These are phyloP conservation scores for Cinchona pubescens DNA, from an alignment of 257 asterid species.

Conservation along the genomic window DNA sequence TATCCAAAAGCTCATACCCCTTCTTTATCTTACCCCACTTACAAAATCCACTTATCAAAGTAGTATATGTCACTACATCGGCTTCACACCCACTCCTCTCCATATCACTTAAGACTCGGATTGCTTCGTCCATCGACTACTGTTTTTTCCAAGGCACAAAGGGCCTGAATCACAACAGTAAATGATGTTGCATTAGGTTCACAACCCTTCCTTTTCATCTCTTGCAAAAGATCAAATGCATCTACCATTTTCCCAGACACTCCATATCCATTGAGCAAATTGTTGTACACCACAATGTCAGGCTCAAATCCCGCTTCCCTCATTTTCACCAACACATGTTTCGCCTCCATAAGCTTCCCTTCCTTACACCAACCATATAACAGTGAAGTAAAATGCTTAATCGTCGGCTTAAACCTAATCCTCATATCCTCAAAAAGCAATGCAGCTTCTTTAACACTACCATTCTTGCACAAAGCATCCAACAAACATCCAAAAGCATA, in stretches of 20 bases:
- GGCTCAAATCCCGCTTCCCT: slow-evolving; percentile 91
- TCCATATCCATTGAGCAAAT: slow-evolving; percentile 73
- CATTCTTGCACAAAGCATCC: slow-evolving; percentile 75
- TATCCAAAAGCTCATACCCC: slow-evolving; percentile 62
- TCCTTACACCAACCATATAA: slow-evolving; percentile 89
- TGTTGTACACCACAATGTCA: slow-evolving; percentile 84
- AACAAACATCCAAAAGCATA: slow-evolving; percentile 82
- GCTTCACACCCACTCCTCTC: slow-evolving; percentile 64
- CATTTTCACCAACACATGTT: slow-evolving; percentile 74
- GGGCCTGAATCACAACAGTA: slow-evolving; percentile 78
- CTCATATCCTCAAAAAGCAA: slow-evolving; percentile 80
- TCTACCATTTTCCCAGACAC: slow-evolving; percentile 70
- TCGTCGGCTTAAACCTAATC: slow-evolving; percentile 59
- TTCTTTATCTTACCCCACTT: slow-evolving; percentile 66
- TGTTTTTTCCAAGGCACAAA: slow-evolving; percentile 68
- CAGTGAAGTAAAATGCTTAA: slow-evolving; percentile 79
- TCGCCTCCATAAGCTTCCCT: slow-evolving; percentile 87
- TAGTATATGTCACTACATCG: slow-evolving; percentile 69
- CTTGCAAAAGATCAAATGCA: slow-evolving; percentile 73
- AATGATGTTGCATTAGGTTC: slow-evolving; percentile 73
- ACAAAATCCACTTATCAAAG: slow-evolving; percentile 87
- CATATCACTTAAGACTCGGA: slow-evolving; percentile 62
- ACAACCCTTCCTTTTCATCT: slow-evolving; percentile 66
- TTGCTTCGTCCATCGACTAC: slow-evolving; percentile 84
- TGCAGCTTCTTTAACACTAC: slow-evolving; percentile 88